Base-by-base conservation (phyloP, 305 asterid genomes). In the Fraxinus angustifolia region DNA sequence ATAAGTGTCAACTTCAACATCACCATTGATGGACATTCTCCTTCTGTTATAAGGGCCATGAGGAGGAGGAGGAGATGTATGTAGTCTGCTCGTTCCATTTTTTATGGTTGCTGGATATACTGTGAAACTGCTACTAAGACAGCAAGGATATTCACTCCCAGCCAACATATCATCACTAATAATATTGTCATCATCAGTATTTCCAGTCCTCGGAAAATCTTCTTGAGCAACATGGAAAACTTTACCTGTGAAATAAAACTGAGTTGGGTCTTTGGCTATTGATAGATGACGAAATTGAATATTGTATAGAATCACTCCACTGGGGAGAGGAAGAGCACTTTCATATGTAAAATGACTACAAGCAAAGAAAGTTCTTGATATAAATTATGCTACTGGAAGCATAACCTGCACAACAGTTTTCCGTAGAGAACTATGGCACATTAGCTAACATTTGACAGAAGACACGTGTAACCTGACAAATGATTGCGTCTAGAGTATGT, bases 181-280 rank as follows among this genome's bases (percentile, higher is more conserved):
- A 74, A 60, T 74, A 76, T 84, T 88, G 76, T 81, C 84, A 38
- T 30, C 78, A 31, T 88, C 90, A 40, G 74, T 77, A 79, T 74
- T 81, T 17, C 80, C 79, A 31, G 83, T 80, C 79, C 76, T 75
- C 31, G 87, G 84, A 82, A 92, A 89, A 73, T 81, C 80, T 83
- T 89, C 97, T 62, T 84, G 87, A 45, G 98, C 94, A 81, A 92
- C 99, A 79, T 90, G 87, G 86, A 92, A 96, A 81, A 86, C 90
- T 75, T 94, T 97, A 78, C 92, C 99, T 96, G 92, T 84, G 80
- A 83, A 72, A 83, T 67, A 34, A 48, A 19, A 10, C 78, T 62
- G 76, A 84, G 73, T 26, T 26, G 73, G 19, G 36, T 67, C 73
- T 3, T 35, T 67, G 36, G 35, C 19, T 28, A 19, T 67, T 31